Percentiles rank a stretch among this genome's conserved stretches.
Conservation (phyloP, 2,329 filamentous ascomycete species). For the Ceratocystis variospora region DNA sequence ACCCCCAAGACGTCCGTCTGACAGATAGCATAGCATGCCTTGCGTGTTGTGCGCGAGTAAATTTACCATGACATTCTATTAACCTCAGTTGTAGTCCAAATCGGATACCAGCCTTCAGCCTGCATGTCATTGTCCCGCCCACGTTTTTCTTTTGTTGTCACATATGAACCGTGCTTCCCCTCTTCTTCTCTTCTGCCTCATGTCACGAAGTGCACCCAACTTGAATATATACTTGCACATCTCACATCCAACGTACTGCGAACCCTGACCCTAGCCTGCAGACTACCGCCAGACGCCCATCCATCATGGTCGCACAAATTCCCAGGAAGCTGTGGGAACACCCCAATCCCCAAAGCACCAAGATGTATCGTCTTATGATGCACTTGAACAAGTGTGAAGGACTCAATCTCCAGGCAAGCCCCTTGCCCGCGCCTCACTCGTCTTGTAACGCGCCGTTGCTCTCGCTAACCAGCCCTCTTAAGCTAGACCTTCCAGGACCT, state of each 20-base stretch:
- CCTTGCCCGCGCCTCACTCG: neutral
- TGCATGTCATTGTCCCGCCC: neutral
- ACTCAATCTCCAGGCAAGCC: slow-evolving; percentile 42
- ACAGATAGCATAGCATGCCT: too few species aligned
- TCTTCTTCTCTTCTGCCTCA: neutral
- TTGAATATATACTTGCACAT: neutral
- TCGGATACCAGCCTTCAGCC: neutral
- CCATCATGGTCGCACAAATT: neutral
- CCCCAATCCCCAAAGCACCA: slow-evolving; percentile 44
- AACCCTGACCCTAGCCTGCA: too few species aligned
- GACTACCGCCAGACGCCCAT: neutral
- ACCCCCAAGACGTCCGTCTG: too few species aligned
- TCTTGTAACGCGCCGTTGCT: neutral
- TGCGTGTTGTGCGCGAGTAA: too few species aligned
- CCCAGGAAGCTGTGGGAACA: slow-evolving; percentile 58
- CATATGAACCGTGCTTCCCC: neutral
- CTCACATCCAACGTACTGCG: too few species aligned
- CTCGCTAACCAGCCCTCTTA: neutral
- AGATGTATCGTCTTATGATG: slow-evolving; percentile 56
- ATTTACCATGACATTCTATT: too few species aligned
- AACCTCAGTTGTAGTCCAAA: neutral
- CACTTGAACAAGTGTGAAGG: slow-evolving; percentile 44
- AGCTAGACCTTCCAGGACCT: slow-evolving; percentile 52
- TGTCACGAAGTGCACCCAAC: neutral
- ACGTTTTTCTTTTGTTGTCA: neutral